Percentiles rank a stretch among this genome's conserved stretches.
phyloP scores from a whole-genome alignment of 208 protist species.

The Phytomonas serpens region DNA sequence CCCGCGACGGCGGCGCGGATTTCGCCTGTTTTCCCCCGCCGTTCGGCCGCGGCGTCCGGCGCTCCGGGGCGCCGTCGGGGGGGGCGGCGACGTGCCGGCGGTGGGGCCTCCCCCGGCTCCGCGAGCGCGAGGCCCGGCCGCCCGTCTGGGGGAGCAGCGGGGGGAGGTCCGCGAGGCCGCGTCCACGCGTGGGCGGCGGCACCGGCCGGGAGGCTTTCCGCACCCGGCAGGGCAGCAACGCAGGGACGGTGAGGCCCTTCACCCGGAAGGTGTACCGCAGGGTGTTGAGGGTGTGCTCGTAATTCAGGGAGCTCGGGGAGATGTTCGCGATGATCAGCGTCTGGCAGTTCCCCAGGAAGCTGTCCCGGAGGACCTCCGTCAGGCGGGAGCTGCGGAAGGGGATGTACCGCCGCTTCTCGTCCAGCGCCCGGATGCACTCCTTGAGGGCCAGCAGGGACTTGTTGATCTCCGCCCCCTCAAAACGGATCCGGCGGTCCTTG shows the following conservation, averaged over 20 bases:
- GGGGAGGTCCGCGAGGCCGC: too few species aligned
- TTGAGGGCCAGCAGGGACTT: slow-evolving; percentile 98
- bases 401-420: slow-evolving; percentile 89
- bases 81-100: slow-evolving; percentile 4
- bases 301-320: slow-evolving; percentile 70
- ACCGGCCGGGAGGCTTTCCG: slow-evolving; percentile 54
- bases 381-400: slow-evolving; percentile 95
- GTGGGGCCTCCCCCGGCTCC: background rate
- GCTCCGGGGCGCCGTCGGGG: background rate
- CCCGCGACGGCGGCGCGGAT: background rate
- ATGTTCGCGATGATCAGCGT: slow-evolving; percentile 95
- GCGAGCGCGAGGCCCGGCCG: slow-evolving; percentile 5
- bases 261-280: slow-evolving; percentile 95
- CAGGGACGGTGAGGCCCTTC: slow-evolving; percentile 66
- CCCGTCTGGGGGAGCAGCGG: background rate
- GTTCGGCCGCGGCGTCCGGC: background rate
- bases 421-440: slow-evolving; percentile 97
- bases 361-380: slow-evolving; percentile 94
- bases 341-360: slow-evolving; percentile 92
- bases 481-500: slow-evolving; percentile 85
- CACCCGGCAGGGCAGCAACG: slow-evolving; percentile 44
- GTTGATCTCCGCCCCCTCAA: too few species aligned
- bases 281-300: slow-evolving; percentile 97
- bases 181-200: slow-evolving; percentile 8
- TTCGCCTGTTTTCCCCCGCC: background rate